Conservation (phyloP, 148 eudicot species). For the Polygonum maritimum region DNA sequence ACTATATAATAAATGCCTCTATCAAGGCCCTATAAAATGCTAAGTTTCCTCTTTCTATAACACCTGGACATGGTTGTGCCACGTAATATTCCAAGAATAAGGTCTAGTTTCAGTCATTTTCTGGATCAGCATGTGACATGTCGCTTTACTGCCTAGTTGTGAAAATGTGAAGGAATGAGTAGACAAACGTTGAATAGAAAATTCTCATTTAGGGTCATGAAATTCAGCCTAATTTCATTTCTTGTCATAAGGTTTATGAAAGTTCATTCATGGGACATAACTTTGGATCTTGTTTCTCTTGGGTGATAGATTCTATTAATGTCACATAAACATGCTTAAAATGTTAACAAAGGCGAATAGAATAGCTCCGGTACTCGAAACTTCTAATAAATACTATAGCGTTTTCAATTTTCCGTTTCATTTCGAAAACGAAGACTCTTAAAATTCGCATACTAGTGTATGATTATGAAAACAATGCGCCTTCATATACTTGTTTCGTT, state of each 20-base stretch:
- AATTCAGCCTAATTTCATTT: neutral
- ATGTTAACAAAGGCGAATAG: too few species aligned
- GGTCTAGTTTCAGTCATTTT: slow-evolving; percentile 7
- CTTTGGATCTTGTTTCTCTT: neutral
- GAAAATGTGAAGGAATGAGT: neutral
- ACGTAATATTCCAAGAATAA: slow-evolving; percentile 4
- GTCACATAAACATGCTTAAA: too few species aligned
- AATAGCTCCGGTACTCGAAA: too few species aligned
- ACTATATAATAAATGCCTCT: neutral
- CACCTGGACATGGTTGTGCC: slow-evolving; percentile 2
- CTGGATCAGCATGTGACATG: slow-evolving; percentile 1
- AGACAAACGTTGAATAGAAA: neutral
- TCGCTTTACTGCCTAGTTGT: neutral
- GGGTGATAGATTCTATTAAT: too few species aligned
- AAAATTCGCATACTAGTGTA: too few species aligned
- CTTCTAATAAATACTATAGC: too few species aligned
- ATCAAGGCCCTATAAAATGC: neutral
- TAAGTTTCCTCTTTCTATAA: neutral
- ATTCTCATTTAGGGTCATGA: neutral
- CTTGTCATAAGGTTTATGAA: neutral
- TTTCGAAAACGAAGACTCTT: too few species aligned
- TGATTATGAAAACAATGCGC: too few species aligned
- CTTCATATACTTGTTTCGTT: too few species aligned
- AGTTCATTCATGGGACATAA: neutral
- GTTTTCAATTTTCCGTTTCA: too few species aligned